Evolutionary conservation across 176 grass and related monocot genomes (phyloP).

Genomic region (Avena atlantica): DNA sequence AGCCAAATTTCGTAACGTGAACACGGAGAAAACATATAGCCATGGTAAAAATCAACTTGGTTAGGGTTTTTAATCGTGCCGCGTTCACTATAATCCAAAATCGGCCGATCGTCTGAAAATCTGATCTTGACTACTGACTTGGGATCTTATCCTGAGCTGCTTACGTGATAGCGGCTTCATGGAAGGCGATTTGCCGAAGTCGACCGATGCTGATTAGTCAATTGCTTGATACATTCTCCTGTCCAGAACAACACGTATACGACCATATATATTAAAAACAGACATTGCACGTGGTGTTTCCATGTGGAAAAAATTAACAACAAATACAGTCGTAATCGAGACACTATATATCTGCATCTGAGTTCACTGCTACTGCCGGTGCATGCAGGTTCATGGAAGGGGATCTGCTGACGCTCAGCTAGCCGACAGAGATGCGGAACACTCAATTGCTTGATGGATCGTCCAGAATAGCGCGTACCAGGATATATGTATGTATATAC

Average conservation of each 20-base stretch:
- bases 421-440: background rate
- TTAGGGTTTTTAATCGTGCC: background rate
- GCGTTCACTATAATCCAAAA: background rate
- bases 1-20: background rate
- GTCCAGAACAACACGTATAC: background rate
- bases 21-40: background rate
- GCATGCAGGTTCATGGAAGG: slow-evolving; percentile 32
- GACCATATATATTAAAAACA: background rate
- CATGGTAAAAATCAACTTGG: slow-evolving; percentile 3
- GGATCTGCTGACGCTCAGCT: slow-evolving; percentile 35
- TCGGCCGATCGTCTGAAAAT: background rate
- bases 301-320: too few relatives aligned
- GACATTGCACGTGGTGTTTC: too few relatives aligned
- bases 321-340: too few relatives aligned
- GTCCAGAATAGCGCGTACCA: background rate
- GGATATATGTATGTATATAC: background rate
- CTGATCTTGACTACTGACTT: slow-evolving; percentile 22
- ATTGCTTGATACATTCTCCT: slow-evolving; percentile 20
- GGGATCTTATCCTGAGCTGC: slow-evolving; percentile 27
- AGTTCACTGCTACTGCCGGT: too few relatives aligned
- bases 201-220: slow-evolving; percentile 30
- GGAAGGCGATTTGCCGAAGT: slow-evolving; percentile 29
- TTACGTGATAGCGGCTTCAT: slow-evolving; percentile 38
- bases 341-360: too few relatives aligned
- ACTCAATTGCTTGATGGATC: slow-evolving; percentile 26